Percentiles rank a stretch among this genome's conserved stretches.
Evolutionary conservation across 208 protist genomes (phyloP).

Genomic region (Acanthamoeba culbertsoni): DNA sequence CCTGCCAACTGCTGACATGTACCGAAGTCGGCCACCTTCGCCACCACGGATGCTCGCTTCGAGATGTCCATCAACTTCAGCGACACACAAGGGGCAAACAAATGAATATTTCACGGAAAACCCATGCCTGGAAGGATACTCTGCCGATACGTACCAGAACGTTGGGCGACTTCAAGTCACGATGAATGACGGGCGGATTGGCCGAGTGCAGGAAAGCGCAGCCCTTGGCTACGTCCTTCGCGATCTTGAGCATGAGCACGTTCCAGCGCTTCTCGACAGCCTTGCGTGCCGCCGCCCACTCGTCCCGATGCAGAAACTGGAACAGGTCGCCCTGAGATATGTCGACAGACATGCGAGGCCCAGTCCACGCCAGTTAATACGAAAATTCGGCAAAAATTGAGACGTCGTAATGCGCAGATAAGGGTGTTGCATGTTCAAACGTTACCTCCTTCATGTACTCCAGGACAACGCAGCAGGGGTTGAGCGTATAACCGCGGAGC

Average conservation of each 20-base stretch:
- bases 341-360: not conserved
- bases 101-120: not conserved
- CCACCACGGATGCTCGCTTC: constrained; percentile 14
- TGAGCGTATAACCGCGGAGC: not conserved
- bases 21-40: constrained; percentile 57
- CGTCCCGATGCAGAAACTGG: not conserved
- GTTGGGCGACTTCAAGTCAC: constrained; percentile 73
- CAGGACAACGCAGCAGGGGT: constrained; percentile 31
- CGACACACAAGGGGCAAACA: not conserved
- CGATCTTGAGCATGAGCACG: constrained; percentile 66
- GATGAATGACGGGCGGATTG: constrained; percentile 70
- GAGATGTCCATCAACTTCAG: constrained; percentile 46
- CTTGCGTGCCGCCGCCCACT: not conserved
- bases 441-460: constrained; percentile 35
- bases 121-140: not conserved
- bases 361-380: too few species aligned
- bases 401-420: not conserved
- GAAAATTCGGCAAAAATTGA: not conserved
- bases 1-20: not conserved
- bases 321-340: constrained; percentile 16
- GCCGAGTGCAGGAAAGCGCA: constrained; percentile 70
- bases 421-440: too few species aligned
- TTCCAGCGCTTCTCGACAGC: not conserved
- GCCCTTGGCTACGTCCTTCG: constrained; percentile 70
- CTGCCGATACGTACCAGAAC: constrained; percentile 66